Evolutionary conservation across 345 rosid genomes (phyloP), one percentile per base, ranked within the genome.

Genomic region (Zanthoxylum bungeanum): DNA sequence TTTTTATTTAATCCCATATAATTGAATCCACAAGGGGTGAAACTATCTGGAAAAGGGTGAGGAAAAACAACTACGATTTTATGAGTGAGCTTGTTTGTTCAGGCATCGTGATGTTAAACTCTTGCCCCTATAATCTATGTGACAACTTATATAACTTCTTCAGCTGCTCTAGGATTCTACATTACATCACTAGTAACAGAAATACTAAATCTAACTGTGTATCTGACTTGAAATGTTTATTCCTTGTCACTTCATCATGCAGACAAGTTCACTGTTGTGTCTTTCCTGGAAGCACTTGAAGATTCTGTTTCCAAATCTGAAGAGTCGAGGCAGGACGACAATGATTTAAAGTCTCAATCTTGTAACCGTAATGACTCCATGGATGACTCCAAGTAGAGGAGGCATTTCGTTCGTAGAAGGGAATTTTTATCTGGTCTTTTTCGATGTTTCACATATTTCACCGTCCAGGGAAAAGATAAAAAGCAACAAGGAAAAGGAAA

Each of bases 271-370:
- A 90, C 93, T 2, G 98, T 95, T 39, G 31, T 69, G 40, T 95
- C 98, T 44, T 95, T 95, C 78, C 98, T 95, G 0, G 99, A 95
- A 86, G 99, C 98, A 30, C 96, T 95, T 10, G 97, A 95, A 78
- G 99, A 92, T 75, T 89, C 99, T 0, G 93, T 90, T 70, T 77
- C 84, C 21, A 65, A 64, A 57, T 49, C 77, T 0, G 90, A 80
- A 22, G 86, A 76, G 46, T 64, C 82, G 3, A 76, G 69, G 61
- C 75, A 42, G 19, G 85, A 79, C 14, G 84, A 86, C 64, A 68
- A 78, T 75, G 84, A 86, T 73, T 33, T 77, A 62, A 73, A 58
- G 67, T 72, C 85, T 22, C 83, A 75, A 40, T 78, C 89, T 25
- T 79, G 83, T 68, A 75, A 82, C 44, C 68, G 49, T 12, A 81